phyloP scores from a whole-genome alignment of 257 asterid species.

The Ajuga chamaepitys region DNA sequence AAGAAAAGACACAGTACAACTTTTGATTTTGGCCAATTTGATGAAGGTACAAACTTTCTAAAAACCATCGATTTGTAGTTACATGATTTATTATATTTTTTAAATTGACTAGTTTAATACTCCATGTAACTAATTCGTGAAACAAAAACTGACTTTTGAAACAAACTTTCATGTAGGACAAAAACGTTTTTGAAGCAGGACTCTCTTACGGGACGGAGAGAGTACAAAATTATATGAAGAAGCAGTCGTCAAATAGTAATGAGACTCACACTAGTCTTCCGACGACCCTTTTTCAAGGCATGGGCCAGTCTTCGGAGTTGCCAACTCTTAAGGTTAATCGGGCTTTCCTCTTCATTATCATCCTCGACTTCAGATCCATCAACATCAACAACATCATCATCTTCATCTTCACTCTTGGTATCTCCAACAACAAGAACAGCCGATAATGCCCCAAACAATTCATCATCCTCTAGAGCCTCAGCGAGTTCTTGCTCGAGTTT shows the following conservation, averaged over 20 bases:
- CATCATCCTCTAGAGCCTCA: conserved; percentile 81
- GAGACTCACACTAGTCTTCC: conserved; percentile 78
- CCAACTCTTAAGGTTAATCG: conserved; percentile 65
- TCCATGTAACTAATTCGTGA: too few species aligned
- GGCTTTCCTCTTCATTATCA: conserved; percentile 41
- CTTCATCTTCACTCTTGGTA: conserved; percentile 24
- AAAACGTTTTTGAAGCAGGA: too few species aligned
- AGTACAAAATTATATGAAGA: neutral
- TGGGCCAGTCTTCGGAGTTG: conserved; percentile 77
- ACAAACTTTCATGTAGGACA: too few species aligned
- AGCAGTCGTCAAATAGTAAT: neutral
- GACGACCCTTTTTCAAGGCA: conserved; percentile 82
- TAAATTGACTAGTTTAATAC: too few species aligned
- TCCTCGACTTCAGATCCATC: conserved; percentile 30
- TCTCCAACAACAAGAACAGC: conserved; percentile 25
- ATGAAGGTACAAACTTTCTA: too few species aligned
- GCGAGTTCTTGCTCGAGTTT: conserved; percentile 79
- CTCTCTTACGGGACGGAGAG: too few species aligned
- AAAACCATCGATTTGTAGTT: too few species aligned
- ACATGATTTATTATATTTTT: too few species aligned
- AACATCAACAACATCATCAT: conserved; percentile 19
- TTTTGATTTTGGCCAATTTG: too few species aligned
- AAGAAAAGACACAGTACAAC: conserved; percentile 16
- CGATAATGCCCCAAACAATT: conserved; percentile 44
- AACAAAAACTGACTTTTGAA: too few species aligned